These are phyloP conservation scores for Neonectria punicea DNA, from an alignment of 2,329 filamentous ascomycete genomes.

Conservation along the genomic window DNA sequence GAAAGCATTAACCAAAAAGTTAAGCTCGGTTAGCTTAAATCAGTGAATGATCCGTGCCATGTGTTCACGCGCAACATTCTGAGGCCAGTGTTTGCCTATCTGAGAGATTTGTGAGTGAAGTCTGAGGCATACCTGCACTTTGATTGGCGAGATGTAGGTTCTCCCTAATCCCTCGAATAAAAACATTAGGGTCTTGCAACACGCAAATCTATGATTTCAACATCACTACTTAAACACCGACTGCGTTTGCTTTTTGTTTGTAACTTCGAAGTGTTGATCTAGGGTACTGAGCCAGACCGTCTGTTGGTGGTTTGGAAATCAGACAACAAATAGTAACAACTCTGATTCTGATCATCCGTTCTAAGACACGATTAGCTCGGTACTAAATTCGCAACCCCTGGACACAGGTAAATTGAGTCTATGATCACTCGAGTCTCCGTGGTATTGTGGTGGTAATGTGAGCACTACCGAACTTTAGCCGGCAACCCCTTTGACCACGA, in stretches of 20 bases:
- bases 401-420: not conserved
- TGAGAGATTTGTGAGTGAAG: not conserved
- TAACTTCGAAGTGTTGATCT: not conserved
- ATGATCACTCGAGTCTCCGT: not conserved
- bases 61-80: not conserved
- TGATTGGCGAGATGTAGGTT: not conserved
- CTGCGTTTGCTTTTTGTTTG: not conserved
- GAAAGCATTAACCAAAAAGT: not conserved
- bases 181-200: not conserved
- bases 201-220: not conserved
- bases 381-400: too few relatives aligned
- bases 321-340: not conserved
- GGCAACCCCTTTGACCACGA: not conserved
- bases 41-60: not conserved
- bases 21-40: conserved; percentile 2
- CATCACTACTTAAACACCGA: not conserved
- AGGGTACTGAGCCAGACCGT: not conserved
- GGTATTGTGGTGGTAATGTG: not conserved
- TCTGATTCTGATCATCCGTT: not conserved
- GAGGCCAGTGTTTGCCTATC: conserved; percentile 3
- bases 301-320: not conserved
- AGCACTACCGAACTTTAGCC: not conserved
- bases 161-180: not conserved
- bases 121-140: not conserved
- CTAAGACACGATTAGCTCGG: too few relatives aligned